These are phyloP conservation scores for Parietichytrium sp. DNA, from an alignment of 108 stramenopile species.

Conservation along the genomic window DNA sequence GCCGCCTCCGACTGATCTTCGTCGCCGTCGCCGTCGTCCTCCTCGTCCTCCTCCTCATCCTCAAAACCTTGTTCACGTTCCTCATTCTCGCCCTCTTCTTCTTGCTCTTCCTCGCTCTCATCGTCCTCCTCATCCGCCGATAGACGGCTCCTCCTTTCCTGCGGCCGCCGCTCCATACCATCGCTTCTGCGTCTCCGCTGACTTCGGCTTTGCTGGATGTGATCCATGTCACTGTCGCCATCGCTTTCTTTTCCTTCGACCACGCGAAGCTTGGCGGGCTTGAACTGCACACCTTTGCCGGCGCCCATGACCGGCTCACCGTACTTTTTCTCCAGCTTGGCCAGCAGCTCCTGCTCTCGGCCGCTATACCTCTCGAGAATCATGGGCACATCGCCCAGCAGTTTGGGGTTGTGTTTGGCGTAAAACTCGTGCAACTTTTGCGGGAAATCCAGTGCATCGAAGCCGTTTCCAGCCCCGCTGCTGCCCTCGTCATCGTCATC, in stretches of 20 bases:
- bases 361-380: slow-evolving; percentile 53
- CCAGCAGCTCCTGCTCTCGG: slow-evolving; percentile 50
- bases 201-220: not conserved
- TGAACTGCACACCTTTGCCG: no score
- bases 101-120: not conserved
- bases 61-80: not conserved
- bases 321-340: slow-evolving; percentile 59
- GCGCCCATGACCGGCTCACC: slow-evolving; percentile 41
- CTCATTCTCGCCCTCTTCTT: not conserved
- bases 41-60: not conserved
- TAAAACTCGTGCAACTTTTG: slow-evolving; percentile 53
- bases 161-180: not conserved
- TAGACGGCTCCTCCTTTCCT: not conserved
- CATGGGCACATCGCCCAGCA: slow-evolving; percentile 45
- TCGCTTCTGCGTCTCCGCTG: not conserved
- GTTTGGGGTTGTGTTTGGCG: slow-evolving; percentile 52
- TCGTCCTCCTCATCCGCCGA: not conserved
- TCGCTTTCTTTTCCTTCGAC: not conserved
- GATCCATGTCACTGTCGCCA: not conserved
- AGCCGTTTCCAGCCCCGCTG: no score
- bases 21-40: not conserved
- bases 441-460: not conserved
- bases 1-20: not conserved
- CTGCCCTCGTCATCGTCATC: not conserved
- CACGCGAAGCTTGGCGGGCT: not conserved